Conservation (phyloP, 2,329 filamentous ascomycete species). For the Hypoxylon sp. region DNA sequence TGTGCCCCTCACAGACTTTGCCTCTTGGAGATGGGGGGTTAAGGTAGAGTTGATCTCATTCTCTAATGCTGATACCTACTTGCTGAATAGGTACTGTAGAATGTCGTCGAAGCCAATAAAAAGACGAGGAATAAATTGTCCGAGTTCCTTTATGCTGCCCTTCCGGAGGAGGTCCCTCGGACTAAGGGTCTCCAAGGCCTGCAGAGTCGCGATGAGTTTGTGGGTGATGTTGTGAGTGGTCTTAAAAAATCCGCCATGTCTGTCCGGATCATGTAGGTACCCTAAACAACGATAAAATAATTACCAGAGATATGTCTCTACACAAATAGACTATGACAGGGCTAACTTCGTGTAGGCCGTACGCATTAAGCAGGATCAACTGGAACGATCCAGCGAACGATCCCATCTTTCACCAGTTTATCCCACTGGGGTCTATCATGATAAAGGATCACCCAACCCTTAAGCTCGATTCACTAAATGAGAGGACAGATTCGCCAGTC, state of each 20-base stretch:
- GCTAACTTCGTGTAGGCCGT: slow-evolving; percentile 59
- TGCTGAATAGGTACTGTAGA: slow-evolving; percentile 54
- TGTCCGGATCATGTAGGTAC: slow-evolving; percentile 67
- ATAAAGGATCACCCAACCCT: slow-evolving; percentile 68
- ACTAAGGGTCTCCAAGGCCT: slow-evolving; percentile 52
- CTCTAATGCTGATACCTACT: neutral
- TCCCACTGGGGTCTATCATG: slow-evolving; percentile 69
- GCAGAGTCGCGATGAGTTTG: slow-evolving; percentile 66
- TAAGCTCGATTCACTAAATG: slow-evolving; percentile 71
- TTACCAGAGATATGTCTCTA: neutral
- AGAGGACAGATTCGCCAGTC: slow-evolving; percentile 69
- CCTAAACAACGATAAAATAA: neutral
- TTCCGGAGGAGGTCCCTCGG: slow-evolving; percentile 66
- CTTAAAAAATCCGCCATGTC: slow-evolving; percentile 71
- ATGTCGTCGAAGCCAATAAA: slow-evolving; percentile 64
- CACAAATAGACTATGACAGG: neutral
- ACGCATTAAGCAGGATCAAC: slow-evolving; percentile 71
- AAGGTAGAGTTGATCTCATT: slow-evolving; percentile 35
- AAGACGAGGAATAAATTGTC: slow-evolving; percentile 62
- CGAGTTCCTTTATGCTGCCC: slow-evolving; percentile 63
- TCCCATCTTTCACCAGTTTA: slow-evolving; percentile 72
- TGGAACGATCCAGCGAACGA: slow-evolving; percentile 72
- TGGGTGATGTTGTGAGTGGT: slow-evolving; percentile 67
- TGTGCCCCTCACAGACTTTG: slow-evolving; percentile 40
- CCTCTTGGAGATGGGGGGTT: slow-evolving; percentile 47